Percentiles rank a stretch among this genome's conserved stretches.
Evolutionary conservation across 2,329 filamentous ascomycete species (phyloP).

Genomic region (Raffaelea deltoideospora): DNA sequence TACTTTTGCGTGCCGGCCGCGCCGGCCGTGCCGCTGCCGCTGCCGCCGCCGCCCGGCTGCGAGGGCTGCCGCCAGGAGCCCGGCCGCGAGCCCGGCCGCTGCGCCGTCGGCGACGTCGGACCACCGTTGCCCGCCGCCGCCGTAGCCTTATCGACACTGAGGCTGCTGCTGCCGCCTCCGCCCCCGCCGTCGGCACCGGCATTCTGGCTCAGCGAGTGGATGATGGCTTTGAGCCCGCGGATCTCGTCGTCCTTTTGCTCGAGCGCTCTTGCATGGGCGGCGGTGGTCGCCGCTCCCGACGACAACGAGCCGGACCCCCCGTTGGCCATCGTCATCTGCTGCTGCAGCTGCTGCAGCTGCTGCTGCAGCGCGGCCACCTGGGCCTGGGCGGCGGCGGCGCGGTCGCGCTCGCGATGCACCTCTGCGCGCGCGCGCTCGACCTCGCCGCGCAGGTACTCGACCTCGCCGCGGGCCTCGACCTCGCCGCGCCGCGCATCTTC

Average conservation of each 20-base stretch:
- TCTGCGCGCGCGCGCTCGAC: constrained; percentile 85
- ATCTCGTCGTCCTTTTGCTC: constrained; percentile 97
- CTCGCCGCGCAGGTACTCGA: constrained; percentile 88
- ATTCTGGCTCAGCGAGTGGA: constrained; percentile 81
- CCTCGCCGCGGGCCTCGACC: constrained; percentile 87
- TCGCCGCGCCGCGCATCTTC: constrained; percentile 90
- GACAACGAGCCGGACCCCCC: too few relatives aligned
- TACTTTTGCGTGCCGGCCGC: background rate
- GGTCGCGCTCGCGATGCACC: constrained; percentile 75
- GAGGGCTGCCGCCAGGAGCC: too few relatives aligned
- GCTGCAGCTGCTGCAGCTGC: background rate
- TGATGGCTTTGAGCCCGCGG: constrained; percentile 89
- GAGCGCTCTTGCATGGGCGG: constrained; percentile 49
- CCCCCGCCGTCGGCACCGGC: constrained; percentile 30
- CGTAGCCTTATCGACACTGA: too few relatives aligned
- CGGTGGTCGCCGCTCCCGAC: constrained; percentile 16
- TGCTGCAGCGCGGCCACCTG: background rate
- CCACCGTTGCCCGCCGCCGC: too few relatives aligned
- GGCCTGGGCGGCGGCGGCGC: constrained; percentile 37
- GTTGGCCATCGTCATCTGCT: constrained; percentile 29
- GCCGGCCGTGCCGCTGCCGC: background rate
- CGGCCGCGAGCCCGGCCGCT: too few relatives aligned
- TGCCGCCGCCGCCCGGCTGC: constrained; percentile 12
- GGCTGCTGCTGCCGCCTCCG: constrained; percentile 14
- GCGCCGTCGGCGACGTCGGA: too few relatives aligned